Evolutionary conservation across 2,329 filamentous ascomycete genomes (phyloP).

Genomic region (Raffaelea ambrosiae): DNA sequence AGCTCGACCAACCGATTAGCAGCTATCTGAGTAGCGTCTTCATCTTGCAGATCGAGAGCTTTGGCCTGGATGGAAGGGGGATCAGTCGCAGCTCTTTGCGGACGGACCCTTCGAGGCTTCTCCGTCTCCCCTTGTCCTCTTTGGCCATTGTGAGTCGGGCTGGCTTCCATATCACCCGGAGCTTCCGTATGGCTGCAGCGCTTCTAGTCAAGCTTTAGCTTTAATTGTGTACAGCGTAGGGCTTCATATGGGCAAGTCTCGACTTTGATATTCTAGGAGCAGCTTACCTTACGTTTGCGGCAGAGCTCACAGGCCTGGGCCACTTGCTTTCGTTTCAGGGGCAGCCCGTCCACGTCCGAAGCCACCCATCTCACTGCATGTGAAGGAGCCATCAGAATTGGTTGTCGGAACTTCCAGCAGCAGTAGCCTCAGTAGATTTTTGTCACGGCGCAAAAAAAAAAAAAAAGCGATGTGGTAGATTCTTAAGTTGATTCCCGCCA

Average conservation of each 20-base stretch:
- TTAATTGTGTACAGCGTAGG: no score
- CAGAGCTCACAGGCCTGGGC: conserved; percentile 48
- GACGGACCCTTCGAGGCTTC: background rate
- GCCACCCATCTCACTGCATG: conserved; percentile 45
- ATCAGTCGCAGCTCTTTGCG: background rate
- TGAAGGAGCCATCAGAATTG: background rate
- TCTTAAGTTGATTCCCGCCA: no score
- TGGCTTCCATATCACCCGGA: background rate
- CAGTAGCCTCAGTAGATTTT: no score
- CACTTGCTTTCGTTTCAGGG: conserved; percentile 51
- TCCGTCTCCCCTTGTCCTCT: background rate
- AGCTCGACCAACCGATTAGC: conserved; percentile 20
- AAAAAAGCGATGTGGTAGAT: no score
- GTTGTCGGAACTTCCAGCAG: no score
- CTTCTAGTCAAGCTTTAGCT: no score
- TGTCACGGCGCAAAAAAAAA: no score
- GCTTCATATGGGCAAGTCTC: no score
- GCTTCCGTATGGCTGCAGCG: background rate
- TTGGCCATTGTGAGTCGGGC: no score
- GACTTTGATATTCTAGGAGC: background rate
- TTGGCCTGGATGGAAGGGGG: no score
- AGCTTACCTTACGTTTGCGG: conserved; percentile 43
- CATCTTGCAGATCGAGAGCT: conserved; percentile 8
- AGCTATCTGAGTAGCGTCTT: conserved; percentile 15
- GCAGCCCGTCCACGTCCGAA: conserved; percentile 43